These are phyloP conservation scores for Raphanus raphanistrum DNA, from an alignment of 345 rosid species.

Conservation along the genomic window DNA sequence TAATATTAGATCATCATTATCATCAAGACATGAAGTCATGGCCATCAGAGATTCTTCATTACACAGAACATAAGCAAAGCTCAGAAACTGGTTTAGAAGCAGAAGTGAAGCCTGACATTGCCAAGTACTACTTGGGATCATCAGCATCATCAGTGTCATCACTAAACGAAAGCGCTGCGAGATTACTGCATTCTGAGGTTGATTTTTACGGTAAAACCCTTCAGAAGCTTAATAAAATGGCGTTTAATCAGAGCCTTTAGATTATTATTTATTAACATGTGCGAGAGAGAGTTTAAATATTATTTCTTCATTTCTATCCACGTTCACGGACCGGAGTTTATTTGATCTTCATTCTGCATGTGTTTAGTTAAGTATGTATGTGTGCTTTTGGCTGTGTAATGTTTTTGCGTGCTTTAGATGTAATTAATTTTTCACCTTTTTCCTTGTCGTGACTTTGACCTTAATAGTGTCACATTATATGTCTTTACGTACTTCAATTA, in stretches of 20 bases:
- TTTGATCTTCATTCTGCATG: constrained; percentile 14
- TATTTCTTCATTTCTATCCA: not conserved
- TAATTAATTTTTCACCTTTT: not conserved
- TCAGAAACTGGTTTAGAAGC: constrained; percentile 27
- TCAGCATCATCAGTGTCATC: constrained; percentile 20
- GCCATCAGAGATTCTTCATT: constrained; percentile 34
- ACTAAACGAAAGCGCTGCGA: constrained; percentile 34
- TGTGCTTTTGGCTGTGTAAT: constrained; percentile 21
- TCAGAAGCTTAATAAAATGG: constrained; percentile 30
- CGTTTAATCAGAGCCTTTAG: constrained; percentile 26
- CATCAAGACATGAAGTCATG: constrained; percentile 33
- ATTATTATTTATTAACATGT: not conserved
- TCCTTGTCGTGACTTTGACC: constrained; percentile 2
- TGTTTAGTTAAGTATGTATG: constrained; percentile 7
- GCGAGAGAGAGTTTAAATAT: not conserved
- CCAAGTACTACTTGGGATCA: constrained; percentile 34
- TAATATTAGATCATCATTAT: constrained; percentile 9
- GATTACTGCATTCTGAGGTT: constrained; percentile 23
- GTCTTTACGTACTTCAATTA: not conserved
- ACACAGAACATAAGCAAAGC: constrained; percentile 31
- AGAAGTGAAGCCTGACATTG: constrained; percentile 39
- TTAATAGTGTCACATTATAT: not conserved
- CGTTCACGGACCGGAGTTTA: not conserved
- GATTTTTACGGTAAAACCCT: constrained; percentile 31
- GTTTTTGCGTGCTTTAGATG: not conserved